Evolutionary conservation across 164 flowering plant species (phyloP), one percentile per base, ranked within the genome.

Genomic region (Saururus chinensis): DNA sequence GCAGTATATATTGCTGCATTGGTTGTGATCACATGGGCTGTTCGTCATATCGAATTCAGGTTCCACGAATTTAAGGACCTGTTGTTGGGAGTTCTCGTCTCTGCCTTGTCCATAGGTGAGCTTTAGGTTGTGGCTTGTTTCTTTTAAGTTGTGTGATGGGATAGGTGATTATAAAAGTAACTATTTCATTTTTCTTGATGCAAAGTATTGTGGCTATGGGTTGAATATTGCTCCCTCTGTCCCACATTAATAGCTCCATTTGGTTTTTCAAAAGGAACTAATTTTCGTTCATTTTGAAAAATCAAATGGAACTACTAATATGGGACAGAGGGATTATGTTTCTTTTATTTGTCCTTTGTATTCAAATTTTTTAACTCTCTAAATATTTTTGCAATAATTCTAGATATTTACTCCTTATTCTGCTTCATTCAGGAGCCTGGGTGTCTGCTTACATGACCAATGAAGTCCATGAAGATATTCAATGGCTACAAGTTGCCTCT

Each of bases 31-130:
- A 81, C 89, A 0, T 59, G 76, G 56, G 77, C 87, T 24, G 65
- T 89, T 68, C 86, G 74, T 42, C 93, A 85, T 73, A 70, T 89
- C 21, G 86, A 89, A 67, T 89, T 89, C 73, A 80, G 85, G 73
- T 89, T 89, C 73, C 79, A 80, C 59, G 96, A 89, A 71, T 80
- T 89, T 66, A 84, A 77, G 70, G 92, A 84, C 65, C 87, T 89
- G 22, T 76, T 86, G 81, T 72, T 63, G 68, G 95, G 95, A 67
- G 83, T 89, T 61, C 53, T 84, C 48, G 77, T 84, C 26, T 81
- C 92, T 20, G 57, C 81, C 19, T 56, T 66, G 61, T 74, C 80
- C 53, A 65, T 87, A 60, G 96, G 93, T 89, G 80, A 30, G 60
- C 58, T n/a, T 57, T 57, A 63, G n/a, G 58, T 57, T 40, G 52